Evolutionary conservation across 805 yeast species (phyloP).

Genomic region (Candida golubevii): DNA sequence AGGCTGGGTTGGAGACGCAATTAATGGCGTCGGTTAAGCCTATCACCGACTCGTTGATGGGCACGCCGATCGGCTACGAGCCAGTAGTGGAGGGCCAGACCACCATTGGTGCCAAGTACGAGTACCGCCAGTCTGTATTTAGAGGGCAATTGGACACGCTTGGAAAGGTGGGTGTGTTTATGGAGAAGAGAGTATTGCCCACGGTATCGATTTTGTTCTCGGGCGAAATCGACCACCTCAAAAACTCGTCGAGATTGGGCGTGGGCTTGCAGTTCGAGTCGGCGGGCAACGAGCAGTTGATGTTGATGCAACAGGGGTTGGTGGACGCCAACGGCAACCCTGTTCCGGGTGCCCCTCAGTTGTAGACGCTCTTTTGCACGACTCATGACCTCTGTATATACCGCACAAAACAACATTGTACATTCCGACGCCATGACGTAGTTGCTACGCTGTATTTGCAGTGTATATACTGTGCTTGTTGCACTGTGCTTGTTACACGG

Average conservation of each 20-base stretch:
- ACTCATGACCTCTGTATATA: constrained; percentile 19
- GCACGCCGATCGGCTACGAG: constrained; percentile 75
- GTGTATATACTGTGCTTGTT: no score
- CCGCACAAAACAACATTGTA: constrained; percentile 5
- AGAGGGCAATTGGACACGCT: constrained; percentile 90
- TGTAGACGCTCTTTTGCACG: constrained; percentile 23
- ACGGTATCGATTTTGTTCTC: constrained; percentile 82
- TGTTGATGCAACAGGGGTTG: constrained; percentile 87
- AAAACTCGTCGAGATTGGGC: constrained; percentile 72
- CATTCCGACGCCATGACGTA: neutral
- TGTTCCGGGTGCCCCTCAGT: constrained; percentile 70
- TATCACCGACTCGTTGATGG: constrained; percentile 69
- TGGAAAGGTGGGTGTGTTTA: constrained; percentile 86
- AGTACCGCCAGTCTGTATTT: constrained; percentile 92
- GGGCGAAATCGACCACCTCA: constrained; percentile 87
- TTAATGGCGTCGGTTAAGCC: constrained; percentile 73
- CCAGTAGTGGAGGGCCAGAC: constrained; percentile 88
- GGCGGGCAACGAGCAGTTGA: constrained; percentile 88
- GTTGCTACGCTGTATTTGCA: no score
- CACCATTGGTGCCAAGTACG: constrained; percentile 94
- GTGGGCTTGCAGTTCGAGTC: constrained; percentile 94
- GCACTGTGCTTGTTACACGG: no score
- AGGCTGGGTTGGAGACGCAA: constrained; percentile 89
- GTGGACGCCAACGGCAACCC: constrained; percentile 83
- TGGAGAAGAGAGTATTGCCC: constrained; percentile 92